Evolutionary conservation across 2,329 filamentous ascomycete species (phyloP), one percentile per base, ranked within the genome.

Genomic region (Stagonosporopsis cucurbitacearum): DNA sequence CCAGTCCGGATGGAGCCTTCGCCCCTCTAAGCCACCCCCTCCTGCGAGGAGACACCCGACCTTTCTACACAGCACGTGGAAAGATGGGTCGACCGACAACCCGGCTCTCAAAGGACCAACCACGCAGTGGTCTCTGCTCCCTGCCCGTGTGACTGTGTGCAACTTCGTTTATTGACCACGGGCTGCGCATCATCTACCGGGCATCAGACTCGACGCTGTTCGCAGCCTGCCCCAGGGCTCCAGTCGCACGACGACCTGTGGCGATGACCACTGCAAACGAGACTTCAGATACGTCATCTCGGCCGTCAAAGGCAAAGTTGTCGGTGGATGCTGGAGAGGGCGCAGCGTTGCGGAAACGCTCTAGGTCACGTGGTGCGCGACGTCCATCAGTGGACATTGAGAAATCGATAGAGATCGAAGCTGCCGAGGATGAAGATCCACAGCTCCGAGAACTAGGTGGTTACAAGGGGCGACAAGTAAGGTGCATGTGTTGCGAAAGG

Each of bases 301-400:
- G 40, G 33, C 48, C 54, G 4, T 49, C 54, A 13, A 58, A 58
- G 32, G 37, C 42, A 9, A 58, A 58, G 26, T 4, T 6, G 9
- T 40, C 55, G 17, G 23, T 50, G 15, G 50, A 58, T 47, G 50
- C 46, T 45, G 55, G 55, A 25, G 55, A 58, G 39, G 55, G 55
- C 32, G 50, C 55, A 35, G 55, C 55, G n/a, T 30, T 58, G 8
- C 45, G 55, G 19, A 53, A 50, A 35, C 50, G 50, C 8, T 54
- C 55, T 1, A 44, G 55, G 26, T 54, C 55, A 54, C 55, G 55
- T 57, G 55, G 45, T 15, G 28, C 45, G 4, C 26, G 32, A 37
- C 44, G 54, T 57, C 51, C 35, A 85, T 54, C 82, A 52, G 82
- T 88, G 7, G 88, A 92, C 70, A 82, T 89, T 67, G 83, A 89